phyloP scores from a whole-genome alignment of 495 filamentous ascomycete genomes.

The Durotheca rogersii region DNA sequence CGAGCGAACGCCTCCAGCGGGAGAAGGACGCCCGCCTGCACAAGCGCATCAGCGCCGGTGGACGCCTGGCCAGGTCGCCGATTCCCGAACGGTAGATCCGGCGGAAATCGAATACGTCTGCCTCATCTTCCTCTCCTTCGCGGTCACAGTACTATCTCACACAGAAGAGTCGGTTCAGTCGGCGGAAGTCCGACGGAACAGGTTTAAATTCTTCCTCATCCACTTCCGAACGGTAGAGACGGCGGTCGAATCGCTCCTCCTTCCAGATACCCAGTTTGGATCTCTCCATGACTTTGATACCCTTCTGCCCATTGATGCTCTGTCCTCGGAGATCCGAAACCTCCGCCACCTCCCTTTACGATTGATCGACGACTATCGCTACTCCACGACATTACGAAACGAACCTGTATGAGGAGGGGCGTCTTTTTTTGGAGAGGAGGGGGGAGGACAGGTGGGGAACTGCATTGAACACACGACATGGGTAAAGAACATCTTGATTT shows the following conservation, averaged over 20 bases:
- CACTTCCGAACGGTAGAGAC: conserved; percentile 40
- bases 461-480: conserved; percentile 17
- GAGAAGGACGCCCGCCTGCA: conserved; percentile 58
- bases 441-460: no score
- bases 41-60: conserved; percentile 64
- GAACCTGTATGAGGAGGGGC: conserved; percentile 16
- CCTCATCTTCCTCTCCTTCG: conserved; percentile 26
- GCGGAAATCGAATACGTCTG: conserved; percentile 33
- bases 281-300: conserved; percentile 20
- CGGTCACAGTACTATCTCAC: conserved; percentile 13
- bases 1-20: conserved; percentile 45
- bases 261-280: conserved; percentile 36
- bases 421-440: no score
- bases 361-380: conserved; percentile 25
- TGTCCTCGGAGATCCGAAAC: conserved; percentile 22
- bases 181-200: conserved; percentile 28
- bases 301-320: conserved; percentile 29
- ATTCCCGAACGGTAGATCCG: conserved; percentile 57
- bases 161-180: conserved; percentile 27
- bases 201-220: conserved; percentile 34
- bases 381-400: conserved; percentile 28
- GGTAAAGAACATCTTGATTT: conserved; percentile 24
- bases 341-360: conserved; percentile 22
- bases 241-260: conserved; percentile 37
- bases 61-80: conserved; percentile 57